Base-by-base conservation (phyloP, 106 monocot genomes). In the Phalaenopsis aphrodite region DNA sequence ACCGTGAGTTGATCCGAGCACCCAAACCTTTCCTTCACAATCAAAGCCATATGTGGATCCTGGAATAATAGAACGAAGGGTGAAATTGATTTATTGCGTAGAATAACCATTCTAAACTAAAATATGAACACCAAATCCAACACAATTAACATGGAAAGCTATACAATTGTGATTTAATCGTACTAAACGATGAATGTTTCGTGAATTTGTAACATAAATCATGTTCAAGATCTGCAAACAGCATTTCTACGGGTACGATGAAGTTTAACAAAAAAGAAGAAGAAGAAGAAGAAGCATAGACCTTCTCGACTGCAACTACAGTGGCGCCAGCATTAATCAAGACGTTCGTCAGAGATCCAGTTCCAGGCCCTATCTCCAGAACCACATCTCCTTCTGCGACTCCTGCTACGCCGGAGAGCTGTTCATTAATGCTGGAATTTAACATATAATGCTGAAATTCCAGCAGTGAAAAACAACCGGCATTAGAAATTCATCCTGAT, bases 321-420 rank as follows among this genome's bases (percentile, higher is more conserved):
- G 89, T 90, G 15, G 92, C 94, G 8, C 52, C 52, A 52, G 92
- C 94, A 57, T 88, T 76, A 6, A 98, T 78, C 36, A 94, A 86
- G 55, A 87, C 83, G 52, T 84, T 92, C 7, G 98, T 98, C 80
- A 98, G 85, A 4, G 98, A 94, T 4, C 94, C 98, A 6, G 94
- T 98, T 15, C 94, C 94, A 17, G 94, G 98, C 15, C 98, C 98
- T 5, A 98, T 92, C 87, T 98, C 98, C 58, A 94, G 88, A 64
- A 98, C 89, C 61, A 98, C 86, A 43, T 94, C 91, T 45, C 94
- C 98, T 10, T 92, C 90, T 48, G 78, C 80, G 19, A 98, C 84
- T 7, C 83, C 83, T 8, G 94, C 94, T 43, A 82, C 84, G 41
- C 24, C 42, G 3, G 83, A 56, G 41, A 98, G 87, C 74, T 82